phyloP scores from a whole-genome alignment of 129 eudicot genomes.

The Smallanthus sonchifolius region DNA sequence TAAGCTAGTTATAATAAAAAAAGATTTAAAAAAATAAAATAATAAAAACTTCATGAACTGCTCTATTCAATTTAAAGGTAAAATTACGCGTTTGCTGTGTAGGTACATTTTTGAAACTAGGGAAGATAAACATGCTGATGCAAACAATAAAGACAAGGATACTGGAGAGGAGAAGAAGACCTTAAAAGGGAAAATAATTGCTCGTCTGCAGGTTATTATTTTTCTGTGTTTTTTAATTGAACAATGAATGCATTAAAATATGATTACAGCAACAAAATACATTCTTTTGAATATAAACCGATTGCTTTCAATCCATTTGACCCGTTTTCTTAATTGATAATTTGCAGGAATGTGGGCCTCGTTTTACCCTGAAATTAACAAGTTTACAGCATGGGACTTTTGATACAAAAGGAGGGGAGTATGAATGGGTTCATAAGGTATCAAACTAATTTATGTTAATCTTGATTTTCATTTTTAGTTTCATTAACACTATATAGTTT shows the following conservation, averaged over 20 bases:
- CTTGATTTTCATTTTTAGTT: not conserved
- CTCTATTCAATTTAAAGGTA: not conserved
- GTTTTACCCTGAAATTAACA: slow-evolving; percentile 64
- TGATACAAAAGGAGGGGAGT: slow-evolving; percentile 92
- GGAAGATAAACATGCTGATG: slow-evolving; percentile 47
- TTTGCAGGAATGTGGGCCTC: slow-evolving; percentile 94
- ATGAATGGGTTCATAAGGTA: slow-evolving; percentile 98
- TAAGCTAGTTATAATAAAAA: slow-evolving; percentile 2
- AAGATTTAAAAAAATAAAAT: not conserved
- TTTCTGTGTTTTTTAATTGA: not conserved
- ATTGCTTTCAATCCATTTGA: not conserved
- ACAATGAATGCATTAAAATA: not conserved
- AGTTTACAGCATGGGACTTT: slow-evolving; percentile 92
- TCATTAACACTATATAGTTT: not conserved
- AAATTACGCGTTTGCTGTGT: slow-evolving; percentile 5
- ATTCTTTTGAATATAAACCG: not conserved
- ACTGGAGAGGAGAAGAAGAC: slow-evolving; percentile 28
- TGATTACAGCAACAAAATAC: not conserved
- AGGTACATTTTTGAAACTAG: slow-evolving; percentile 75
- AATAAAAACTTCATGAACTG: not conserved
- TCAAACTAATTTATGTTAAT: slow-evolving; percentile 2
- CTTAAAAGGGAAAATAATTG: slow-evolving; percentile 48
- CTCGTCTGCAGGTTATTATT: slow-evolving; percentile 69
- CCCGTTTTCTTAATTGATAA: not conserved
- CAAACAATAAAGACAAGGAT: slow-evolving; percentile 37